A percentile compares a stretch with the other conserved stretches of the same genome.
These are phyloP conservation scores for Comarum palustre DNA, from an alignment of 306 rosid species.

Conservation along the genomic window DNA sequence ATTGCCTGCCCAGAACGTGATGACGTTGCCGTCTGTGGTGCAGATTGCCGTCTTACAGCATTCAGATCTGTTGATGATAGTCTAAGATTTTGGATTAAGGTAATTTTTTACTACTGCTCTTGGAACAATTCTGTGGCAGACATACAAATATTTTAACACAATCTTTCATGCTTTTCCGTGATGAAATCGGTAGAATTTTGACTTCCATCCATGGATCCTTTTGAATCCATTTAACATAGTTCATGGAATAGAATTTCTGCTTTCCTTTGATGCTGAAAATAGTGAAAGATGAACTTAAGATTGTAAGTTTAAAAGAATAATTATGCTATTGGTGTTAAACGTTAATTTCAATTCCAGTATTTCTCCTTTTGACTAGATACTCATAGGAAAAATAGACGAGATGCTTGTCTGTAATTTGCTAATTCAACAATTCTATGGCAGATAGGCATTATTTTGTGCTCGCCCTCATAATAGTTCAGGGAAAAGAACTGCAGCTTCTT, in stretches of 20 bases:
- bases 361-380: not conserved
- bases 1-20: conserved; percentile 54
- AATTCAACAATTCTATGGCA: not conserved
- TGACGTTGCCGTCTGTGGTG: conserved; percentile 79
- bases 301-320: not conserved
- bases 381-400: not conserved
- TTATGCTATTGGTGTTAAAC: not conserved
- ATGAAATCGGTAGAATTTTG: too few species aligned
- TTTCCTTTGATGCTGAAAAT: not conserved
- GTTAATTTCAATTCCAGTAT: not conserved
- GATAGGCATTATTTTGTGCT: not conserved
- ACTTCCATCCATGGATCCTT: too few species aligned
- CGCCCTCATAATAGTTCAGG: not conserved
- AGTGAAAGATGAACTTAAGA: not conserved
- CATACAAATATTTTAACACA: not conserved
- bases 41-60: conserved; percentile 89
- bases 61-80: conserved; percentile 72
- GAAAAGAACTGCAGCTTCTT: not conserved
- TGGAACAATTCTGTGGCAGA: not conserved
- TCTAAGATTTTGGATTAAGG: conserved; percentile 95
- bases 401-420: not conserved
- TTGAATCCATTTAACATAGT: not conserved
- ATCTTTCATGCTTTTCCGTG: not conserved
- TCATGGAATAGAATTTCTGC: not conserved
- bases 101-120: conserved; percentile 29